phyloP scores from a whole-genome alignment of 352 stramenopile genomes.

The Phytophthora kernoviae region DNA sequence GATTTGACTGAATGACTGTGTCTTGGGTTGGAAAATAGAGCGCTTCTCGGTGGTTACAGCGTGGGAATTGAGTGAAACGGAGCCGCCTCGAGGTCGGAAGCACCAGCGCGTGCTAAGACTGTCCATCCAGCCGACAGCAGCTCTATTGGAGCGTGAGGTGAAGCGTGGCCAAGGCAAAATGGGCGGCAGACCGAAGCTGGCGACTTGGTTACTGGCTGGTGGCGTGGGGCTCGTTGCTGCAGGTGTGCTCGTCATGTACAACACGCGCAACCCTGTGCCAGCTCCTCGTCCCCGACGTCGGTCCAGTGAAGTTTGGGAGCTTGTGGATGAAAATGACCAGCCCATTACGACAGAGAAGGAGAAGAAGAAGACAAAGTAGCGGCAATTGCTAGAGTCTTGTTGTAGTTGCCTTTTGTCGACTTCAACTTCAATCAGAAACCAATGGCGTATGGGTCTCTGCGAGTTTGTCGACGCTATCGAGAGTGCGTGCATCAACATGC shows the following conservation, averaged over 20 bases:
- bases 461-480: no score
- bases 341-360: constrained; percentile 28
- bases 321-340: constrained; percentile 50
- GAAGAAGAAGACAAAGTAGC: constrained; percentile 34
- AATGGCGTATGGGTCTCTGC: no score
- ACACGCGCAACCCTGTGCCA: constrained; percentile 37
- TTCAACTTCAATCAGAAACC: no score
- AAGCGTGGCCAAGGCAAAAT: constrained; percentile 13
- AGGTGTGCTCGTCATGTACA: constrained; percentile 57
- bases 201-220: constrained; percentile 49
- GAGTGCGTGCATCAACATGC: no score
- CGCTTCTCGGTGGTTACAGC: constrained; percentile 61
- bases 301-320: constrained; percentile 51
- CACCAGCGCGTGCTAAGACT: constrained; percentile 38
- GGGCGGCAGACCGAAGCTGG: constrained; percentile 11
- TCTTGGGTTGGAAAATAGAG: constrained; percentile 32
- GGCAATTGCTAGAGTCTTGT: no score
- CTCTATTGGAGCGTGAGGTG: constrained; percentile 43
- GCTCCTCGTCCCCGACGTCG: constrained; percentile 28
- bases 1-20: constrained; percentile 5
- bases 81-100: constrained; percentile 25
- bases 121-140: constrained; percentile 49
- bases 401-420: constrained; percentile 5
- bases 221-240: constrained; percentile 54
- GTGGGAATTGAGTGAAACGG: constrained; percentile 54